Evolutionary conservation across 768 basidiomycete species (phyloP).

Genomic region (Boletales sp.): DNA sequence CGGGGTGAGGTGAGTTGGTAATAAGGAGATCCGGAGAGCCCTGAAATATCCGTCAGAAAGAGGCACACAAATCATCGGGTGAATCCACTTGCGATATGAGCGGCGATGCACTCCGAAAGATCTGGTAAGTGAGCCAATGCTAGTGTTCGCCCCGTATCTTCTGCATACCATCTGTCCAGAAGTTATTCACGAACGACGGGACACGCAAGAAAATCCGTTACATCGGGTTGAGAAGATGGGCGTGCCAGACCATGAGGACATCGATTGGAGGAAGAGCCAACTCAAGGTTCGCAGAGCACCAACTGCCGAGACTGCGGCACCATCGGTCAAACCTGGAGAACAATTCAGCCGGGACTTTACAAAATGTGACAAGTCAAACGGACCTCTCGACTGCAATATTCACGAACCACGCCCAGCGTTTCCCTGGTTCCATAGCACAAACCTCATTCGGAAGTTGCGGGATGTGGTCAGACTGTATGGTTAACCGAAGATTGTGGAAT

Average conservation of each 20-base stretch:
- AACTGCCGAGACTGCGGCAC: conserved; percentile 16
- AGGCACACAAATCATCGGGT: background rate
- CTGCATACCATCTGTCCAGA: conserved; percentile 23
- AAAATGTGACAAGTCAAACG: background rate
- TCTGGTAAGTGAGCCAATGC: background rate
- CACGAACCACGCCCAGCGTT: conserved; percentile 39
- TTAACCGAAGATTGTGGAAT: conserved; percentile 21
- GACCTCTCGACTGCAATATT: conserved; percentile 35
- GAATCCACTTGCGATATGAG: conserved; percentile 8
- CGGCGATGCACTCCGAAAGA: conserved; percentile 7
- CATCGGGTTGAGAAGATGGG: conserved; percentile 39
- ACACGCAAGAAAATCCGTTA: conserved; percentile 1
- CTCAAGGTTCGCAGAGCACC: background rate
- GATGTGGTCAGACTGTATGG: conserved; percentile 17
- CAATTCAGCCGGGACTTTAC: background rate
- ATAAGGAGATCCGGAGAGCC: conserved; percentile 6
- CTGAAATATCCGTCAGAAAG: background rate
- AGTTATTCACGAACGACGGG: background rate
- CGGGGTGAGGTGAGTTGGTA: conserved; percentile 2
- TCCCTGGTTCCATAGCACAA: conserved; percentile 18
- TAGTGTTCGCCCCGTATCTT: conserved; percentile 10
- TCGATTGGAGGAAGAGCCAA: conserved; percentile 33
- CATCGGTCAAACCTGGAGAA: conserved; percentile 33
- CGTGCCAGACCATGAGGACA: conserved; percentile 40
- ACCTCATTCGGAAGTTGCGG: conserved; percentile 9